phyloP scores from a whole-genome alignment of 2,329 filamentous ascomycete genomes.

The Zasmidium cellare region DNA sequence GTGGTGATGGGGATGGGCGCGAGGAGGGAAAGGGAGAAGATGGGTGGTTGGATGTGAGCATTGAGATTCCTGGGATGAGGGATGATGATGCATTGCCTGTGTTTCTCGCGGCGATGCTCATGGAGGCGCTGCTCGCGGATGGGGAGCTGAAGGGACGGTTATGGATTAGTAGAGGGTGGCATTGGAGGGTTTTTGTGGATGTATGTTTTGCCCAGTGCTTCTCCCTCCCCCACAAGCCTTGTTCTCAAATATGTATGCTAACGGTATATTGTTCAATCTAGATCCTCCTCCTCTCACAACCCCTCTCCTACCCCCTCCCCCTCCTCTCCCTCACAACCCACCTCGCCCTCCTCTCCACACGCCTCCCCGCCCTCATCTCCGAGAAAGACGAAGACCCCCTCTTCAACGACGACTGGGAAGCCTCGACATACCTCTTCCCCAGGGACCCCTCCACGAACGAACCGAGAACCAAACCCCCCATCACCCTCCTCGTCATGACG shows the following conservation, averaged over 20 bases:
- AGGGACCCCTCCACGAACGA: slow-evolving; percentile 27
- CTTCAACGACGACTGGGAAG: slow-evolving; percentile 97
- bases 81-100: slow-evolving; percentile 90
- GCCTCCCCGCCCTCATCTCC: slow-evolving; percentile 80
- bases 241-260: not conserved
- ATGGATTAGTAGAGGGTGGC: slow-evolving; percentile 86
- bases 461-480: slow-evolving; percentile 64
- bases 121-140: slow-evolving; percentile 77
- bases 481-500: slow-evolving; percentile 86
- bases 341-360: slow-evolving; percentile 84
- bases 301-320: slow-evolving; percentile 87
- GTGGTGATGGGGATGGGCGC: slow-evolving; percentile 30
- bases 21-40: slow-evolving; percentile 52
- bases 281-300: slow-evolving; percentile 91
- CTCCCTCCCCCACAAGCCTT: too few species aligned
- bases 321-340: slow-evolving; percentile 91
- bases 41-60: slow-evolving; percentile 82
- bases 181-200: slow-evolving; percentile 96
- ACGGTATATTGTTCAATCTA: slow-evolving; percentile 38
- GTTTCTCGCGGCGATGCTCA: slow-evolving; percentile 84
- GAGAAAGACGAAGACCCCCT: slow-evolving; percentile 93
- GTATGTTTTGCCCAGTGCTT: slow-evolving; percentile 53
- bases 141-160: slow-evolving; percentile 67
- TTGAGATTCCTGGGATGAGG: slow-evolving; percentile 86
- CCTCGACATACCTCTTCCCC: slow-evolving; percentile 74